A percentile compares a stretch with the other conserved stretches of the same genome.
These are phyloP conservation scores for Funneliformis mosseae DNA, from an alignment of 192 early-diverging fungal genomes.

Conservation along the genomic window DNA sequence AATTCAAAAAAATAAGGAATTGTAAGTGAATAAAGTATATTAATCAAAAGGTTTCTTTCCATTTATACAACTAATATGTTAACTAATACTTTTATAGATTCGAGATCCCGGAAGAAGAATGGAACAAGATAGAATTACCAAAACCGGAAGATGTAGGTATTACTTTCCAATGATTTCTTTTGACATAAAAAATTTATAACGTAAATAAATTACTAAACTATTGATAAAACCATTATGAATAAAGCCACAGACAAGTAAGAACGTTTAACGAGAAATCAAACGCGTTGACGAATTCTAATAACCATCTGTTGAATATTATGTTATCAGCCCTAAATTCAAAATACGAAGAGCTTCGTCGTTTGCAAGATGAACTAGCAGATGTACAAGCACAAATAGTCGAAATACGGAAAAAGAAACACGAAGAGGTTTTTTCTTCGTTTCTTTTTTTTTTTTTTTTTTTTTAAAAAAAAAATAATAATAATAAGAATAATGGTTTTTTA, in stretches of 20 bases:
- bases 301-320: not conserved
- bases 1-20: slow-evolving; percentile 72
- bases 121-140: slow-evolving; percentile 72
- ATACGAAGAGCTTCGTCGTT: slow-evolving; percentile 57
- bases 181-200: not conserved
- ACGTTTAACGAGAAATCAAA: not conserved
- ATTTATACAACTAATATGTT: not conserved
- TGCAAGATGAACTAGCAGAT: slow-evolving; percentile 61
- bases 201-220: not conserved
- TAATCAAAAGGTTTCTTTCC: not conserved
- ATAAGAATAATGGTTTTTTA: too few relatives aligned
- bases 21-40: slow-evolving; percentile 47
- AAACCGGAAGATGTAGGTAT: slow-evolving; percentile 66
- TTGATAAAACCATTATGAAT: not conserved
- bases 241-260: slow-evolving; percentile 28
- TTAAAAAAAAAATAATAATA: not conserved
- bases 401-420: slow-evolving; percentile 43
- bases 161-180: not conserved
- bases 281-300: slow-evolving; percentile 3
- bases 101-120: slow-evolving; percentile 70
- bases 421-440: slow-evolving; percentile 5
- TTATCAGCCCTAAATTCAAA: slow-evolving; percentile 63
- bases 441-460: too few relatives aligned
- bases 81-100: slow-evolving; percentile 47
- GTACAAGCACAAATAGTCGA: slow-evolving; percentile 61